A percentile compares a stretch with the other conserved stretches of the same genome.
These are phyloP conservation scores for Backusella macrospora DNA, from an alignment of 192 early-diverging fungal genomes.

Conservation along the genomic window DNA sequence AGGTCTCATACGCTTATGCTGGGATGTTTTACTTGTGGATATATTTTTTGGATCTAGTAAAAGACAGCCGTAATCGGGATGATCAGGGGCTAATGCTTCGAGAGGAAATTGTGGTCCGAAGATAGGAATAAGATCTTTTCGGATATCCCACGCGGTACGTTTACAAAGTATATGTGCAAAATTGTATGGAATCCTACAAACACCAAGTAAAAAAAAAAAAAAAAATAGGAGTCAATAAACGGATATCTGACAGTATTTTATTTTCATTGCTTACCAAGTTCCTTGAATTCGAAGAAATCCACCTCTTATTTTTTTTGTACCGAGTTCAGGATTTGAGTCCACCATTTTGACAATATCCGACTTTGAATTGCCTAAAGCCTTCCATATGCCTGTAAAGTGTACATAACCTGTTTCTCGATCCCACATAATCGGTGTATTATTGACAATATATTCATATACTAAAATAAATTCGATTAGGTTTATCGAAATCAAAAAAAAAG, in stretches of 20 bases:
- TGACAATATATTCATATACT: slow-evolving; percentile 63
- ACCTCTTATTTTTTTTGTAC: slow-evolving; percentile 60
- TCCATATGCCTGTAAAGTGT: slow-evolving; percentile 65
- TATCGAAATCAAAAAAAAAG: slow-evolving; percentile 16
- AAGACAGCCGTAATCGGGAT: slow-evolving; percentile 39
- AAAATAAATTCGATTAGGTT: background rate
- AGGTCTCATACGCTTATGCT: slow-evolving; percentile 22
- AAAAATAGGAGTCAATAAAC: background rate
- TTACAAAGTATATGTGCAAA: slow-evolving; percentile 43
- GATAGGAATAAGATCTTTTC: slow-evolving; percentile 44
- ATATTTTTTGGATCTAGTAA: slow-evolving; percentile 35
- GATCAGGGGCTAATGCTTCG: slow-evolving; percentile 36
- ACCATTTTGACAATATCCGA: slow-evolving; percentile 65
- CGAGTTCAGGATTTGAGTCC: slow-evolving; percentile 58
- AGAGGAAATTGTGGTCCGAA: slow-evolving; percentile 42
- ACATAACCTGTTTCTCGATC: slow-evolving; percentile 64
- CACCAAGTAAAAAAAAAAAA: no score
- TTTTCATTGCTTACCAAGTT: slow-evolving; percentile 52
- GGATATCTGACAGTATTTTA: slow-evolving; percentile 7
- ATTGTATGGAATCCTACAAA: slow-evolving; percentile 49
- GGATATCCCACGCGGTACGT: slow-evolving; percentile 42
- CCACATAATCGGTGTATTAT: slow-evolving; percentile 66
- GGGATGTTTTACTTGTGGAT: slow-evolving; percentile 2
- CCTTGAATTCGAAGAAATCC: slow-evolving; percentile 65
- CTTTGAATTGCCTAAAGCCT: slow-evolving; percentile 60